These are phyloP conservation scores for Nematocida ironsii DNA, from an alignment of 371 early-diverging fungal species.

Conservation along the genomic window DNA sequence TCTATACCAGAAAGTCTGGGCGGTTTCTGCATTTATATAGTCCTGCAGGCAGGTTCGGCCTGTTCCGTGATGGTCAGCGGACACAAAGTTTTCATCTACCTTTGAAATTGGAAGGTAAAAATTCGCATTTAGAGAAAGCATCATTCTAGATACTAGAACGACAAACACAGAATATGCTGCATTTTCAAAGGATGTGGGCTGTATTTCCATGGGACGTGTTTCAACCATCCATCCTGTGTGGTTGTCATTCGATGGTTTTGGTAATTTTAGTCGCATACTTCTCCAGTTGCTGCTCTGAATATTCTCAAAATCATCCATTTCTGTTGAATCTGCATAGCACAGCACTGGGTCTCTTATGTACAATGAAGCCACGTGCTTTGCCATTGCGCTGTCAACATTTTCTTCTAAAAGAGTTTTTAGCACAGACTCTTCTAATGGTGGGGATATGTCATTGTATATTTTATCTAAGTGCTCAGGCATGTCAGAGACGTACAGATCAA, in stretches of 20 bases:
- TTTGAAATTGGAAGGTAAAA: constrained; percentile 82
- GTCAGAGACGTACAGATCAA: constrained; percentile 80
- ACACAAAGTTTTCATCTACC: constrained; percentile 87
- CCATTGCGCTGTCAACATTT: constrained; percentile 81
- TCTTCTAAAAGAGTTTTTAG: constrained; percentile 74
- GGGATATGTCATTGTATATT: constrained; percentile 84
- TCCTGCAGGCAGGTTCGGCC: background rate
- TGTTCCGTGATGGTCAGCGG: constrained; percentile 72
- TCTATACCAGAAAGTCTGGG: constrained; percentile 57
- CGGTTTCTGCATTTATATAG: constrained; percentile 8
- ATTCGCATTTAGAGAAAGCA: constrained; percentile 81
- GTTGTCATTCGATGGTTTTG: constrained; percentile 73
- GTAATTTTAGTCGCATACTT: constrained; percentile 94
- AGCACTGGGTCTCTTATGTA: constrained; percentile 96
- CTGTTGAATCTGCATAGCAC: constrained; percentile 79
- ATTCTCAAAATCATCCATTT: constrained; percentile 73
- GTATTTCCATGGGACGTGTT: constrained; percentile 93
- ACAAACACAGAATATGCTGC: constrained; percentile 89
- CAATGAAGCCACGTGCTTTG: constrained; percentile 86
- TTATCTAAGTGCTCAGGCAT: constrained; percentile 43
- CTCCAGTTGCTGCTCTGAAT: constrained; percentile 98
- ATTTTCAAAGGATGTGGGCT: constrained; percentile 92
- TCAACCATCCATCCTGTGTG: constrained; percentile 91
- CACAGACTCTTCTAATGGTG: constrained; percentile 78
- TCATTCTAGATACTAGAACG: constrained; percentile 80